Evolutionary conservation across 352 stramenopile genomes (phyloP).

Genomic region (Sclerospora graminicola): DNA sequence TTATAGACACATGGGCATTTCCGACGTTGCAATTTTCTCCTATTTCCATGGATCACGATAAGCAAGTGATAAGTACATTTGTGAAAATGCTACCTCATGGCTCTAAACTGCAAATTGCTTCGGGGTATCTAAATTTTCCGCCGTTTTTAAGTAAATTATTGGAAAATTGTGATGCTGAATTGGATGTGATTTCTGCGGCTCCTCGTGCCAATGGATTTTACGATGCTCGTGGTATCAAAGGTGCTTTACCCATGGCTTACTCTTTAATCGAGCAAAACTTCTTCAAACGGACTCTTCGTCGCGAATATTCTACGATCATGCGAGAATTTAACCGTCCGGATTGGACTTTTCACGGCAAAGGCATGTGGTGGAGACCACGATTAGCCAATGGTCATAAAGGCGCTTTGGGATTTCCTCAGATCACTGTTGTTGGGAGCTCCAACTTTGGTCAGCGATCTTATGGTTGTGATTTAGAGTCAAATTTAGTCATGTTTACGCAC

Average conservation of each 20-base stretch:
- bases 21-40: constrained; percentile 70
- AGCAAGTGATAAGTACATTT: constrained; percentile 39
- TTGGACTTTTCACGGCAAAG: constrained; percentile 82
- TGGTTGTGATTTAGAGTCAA: constrained; percentile 64
- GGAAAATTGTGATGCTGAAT: constrained; percentile 22
- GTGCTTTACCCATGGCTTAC: constrained; percentile 72
- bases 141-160: constrained; percentile 50
- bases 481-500: constrained; percentile 55
- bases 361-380: constrained; percentile 63
- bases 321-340: constrained; percentile 51
- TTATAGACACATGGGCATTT: constrained; percentile 50
- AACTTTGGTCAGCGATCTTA: constrained; percentile 76
- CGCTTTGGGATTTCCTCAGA: constrained; percentile 11
- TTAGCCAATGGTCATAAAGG: constrained; percentile 1
- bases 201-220: constrained; percentile 70
- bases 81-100: constrained; percentile 30
- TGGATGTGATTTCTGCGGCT: constrained; percentile 59
- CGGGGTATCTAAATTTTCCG: constrained; percentile 76
- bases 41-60: constrained; percentile 44
- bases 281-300: constrained; percentile 36
- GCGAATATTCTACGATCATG: constrained; percentile 32
- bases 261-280: constrained; percentile 78
- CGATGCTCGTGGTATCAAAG: constrained; percentile 53
- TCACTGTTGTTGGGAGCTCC: constrained; percentile 66
- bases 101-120: constrained; percentile 52